A percentile compares a stretch with the other conserved stretches of the same genome.
Evolutionary conservation across 371 early-diverging fungal species (phyloP).

Genomic region (Apophysomyces sp.): DNA sequence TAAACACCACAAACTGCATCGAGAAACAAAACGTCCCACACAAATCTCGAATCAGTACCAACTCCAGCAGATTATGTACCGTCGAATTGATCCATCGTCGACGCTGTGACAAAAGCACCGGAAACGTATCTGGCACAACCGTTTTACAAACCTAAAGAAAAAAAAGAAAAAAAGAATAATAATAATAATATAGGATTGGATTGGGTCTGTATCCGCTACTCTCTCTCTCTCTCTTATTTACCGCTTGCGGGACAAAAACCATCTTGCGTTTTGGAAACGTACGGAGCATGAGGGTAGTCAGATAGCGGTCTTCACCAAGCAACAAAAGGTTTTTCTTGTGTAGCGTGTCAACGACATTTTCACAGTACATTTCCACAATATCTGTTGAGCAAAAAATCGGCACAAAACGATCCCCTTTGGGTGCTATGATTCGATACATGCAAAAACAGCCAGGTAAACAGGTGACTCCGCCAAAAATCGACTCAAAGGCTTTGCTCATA

Average conservation of each 20-base stretch:
- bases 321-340: conserved; percentile 95
- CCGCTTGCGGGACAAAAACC: conserved; percentile 91
- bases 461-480: conserved; percentile 95
- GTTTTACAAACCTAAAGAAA: conserved; percentile 78
- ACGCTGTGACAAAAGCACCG: conserved; percentile 88
- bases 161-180: not conserved
- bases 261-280: conserved; percentile 91
- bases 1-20: conserved; percentile 94
- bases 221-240: conserved; percentile 12
- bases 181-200: not conserved
- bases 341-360: conserved; percentile 89
- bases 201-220: not conserved
- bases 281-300: conserved; percentile 93
- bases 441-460: conserved; percentile 98
- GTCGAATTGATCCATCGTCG: conserved; percentile 98
- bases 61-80: conserved; percentile 89
- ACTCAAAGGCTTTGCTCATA: conserved; percentile 93
- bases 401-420: conserved; percentile 61
- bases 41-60: conserved; percentile 86
- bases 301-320: conserved; percentile 94
- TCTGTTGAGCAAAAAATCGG: conserved; percentile 83
- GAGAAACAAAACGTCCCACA: conserved; percentile 96
- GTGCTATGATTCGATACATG: conserved; percentile 91
- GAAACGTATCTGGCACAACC: conserved; percentile 89
- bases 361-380: conserved; percentile 88